These are phyloP conservation scores for Trametes villosa DNA, from an alignment of 768 basidiomycete genomes.

Conservation along the genomic window DNA sequence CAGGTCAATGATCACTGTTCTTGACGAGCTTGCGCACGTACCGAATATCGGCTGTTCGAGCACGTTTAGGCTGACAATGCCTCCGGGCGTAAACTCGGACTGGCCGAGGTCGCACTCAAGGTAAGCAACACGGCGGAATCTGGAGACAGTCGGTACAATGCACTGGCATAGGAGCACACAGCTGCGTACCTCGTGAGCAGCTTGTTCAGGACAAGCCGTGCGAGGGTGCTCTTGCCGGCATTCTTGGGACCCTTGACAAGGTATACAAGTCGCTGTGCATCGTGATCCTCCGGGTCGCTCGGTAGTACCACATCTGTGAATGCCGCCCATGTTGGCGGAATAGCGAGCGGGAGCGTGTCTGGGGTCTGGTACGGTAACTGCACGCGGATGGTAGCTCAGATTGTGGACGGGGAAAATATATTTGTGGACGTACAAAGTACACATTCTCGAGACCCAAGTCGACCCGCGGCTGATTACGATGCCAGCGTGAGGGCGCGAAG, in stretches of 20 bases:
- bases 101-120: slow-evolving; percentile 95
- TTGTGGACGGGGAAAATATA: neutral
- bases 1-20: neutral
- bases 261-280: slow-evolving; percentile 41
- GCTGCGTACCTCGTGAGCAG: slow-evolving; percentile 58
- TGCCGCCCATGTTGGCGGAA: slow-evolving; percentile 43
- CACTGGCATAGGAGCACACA: neutral
- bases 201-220: slow-evolving; percentile 70
- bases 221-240: slow-evolving; percentile 89
- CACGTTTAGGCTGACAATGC: slow-evolving; percentile 80
- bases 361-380: slow-evolving; percentile 34
- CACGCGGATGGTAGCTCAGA: slow-evolving; percentile 28
- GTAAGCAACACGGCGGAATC: slow-evolving; percentile 83
- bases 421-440: slow-evolving; percentile 46
- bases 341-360: slow-evolving; percentile 39
- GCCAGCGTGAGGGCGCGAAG: slow-evolving; percentile 58
- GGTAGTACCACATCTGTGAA: slow-evolving; percentile 29
- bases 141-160: slow-evolving; percentile 32
- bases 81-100: slow-evolving; percentile 89
- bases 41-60: slow-evolving; percentile 74
- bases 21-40: slow-evolving; percentile 33
- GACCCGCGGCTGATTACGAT: slow-evolving; percentile 37
- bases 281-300: neutral
- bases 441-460: slow-evolving; percentile 53
- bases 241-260: slow-evolving; percentile 87